Conservation (phyloP, 331 rosid species). For the Phaseolus coccineus region DNA sequence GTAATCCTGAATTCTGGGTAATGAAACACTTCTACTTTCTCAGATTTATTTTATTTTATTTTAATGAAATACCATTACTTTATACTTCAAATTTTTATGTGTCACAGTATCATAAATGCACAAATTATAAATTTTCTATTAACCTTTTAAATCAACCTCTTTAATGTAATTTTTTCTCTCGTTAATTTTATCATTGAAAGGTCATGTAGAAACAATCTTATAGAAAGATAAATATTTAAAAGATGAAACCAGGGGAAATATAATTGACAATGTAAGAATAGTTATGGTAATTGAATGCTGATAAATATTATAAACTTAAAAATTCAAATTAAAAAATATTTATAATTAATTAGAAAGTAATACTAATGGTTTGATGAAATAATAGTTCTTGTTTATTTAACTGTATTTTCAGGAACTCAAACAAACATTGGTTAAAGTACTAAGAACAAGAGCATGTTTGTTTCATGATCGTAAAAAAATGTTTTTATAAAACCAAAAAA, state of each 20-base stretch:
- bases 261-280: too few relatives aligned
- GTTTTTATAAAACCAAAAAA: too few relatives aligned
- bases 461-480: too few relatives aligned
- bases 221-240: not conserved
- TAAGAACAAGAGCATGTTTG: not conserved
- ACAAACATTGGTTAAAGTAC: not conserved
- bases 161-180: not conserved
- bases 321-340: too few relatives aligned
- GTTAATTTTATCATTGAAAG: not conserved
- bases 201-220: not conserved
- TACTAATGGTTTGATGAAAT: not conserved
- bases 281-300: not conserved
- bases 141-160: not conserved
- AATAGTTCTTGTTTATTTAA: not conserved
- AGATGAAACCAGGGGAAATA: too few relatives aligned
- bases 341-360: not conserved
- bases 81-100: not conserved
- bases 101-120: not conserved
- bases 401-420: not conserved
- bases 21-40: not conserved
- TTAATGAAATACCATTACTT: too few relatives aligned
- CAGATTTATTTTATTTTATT: too few relatives aligned
- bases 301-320: too few relatives aligned
- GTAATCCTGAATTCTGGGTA: not conserved
- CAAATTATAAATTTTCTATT: not conserved